Conservation (phyloP, 78 protist genomes). For the Planoprotostelium fungivorum region DNA sequence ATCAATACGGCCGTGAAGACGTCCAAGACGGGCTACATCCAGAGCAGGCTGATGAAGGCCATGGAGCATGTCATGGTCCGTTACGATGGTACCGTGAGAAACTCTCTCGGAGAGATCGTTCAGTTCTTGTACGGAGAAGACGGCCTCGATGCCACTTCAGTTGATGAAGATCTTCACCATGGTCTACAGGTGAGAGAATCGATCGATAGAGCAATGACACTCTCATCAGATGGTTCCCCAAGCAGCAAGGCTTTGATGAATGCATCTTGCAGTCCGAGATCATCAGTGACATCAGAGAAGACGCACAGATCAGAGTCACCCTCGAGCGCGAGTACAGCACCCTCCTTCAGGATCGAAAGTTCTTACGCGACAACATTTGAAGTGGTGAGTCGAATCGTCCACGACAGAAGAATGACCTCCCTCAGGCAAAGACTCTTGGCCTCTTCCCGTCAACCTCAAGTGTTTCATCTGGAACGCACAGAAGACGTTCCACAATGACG, state of each 20-base stretch:
- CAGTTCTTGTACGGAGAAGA: conserved; percentile 98
- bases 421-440: too few relatives aligned
- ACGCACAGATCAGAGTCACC: conserved; percentile 25
- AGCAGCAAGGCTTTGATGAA: conserved; percentile 45
- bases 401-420: too few relatives aligned
- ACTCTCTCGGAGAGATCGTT: conserved; percentile 83
- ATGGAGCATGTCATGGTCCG: conserved; percentile 46
- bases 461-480: conserved; percentile 87
- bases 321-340: conserved; percentile 53
- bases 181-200: too few relatives aligned
- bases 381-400: conserved; percentile 48
- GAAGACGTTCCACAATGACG: too few relatives aligned
- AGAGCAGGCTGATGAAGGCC: conserved; percentile 86
- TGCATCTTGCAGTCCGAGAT: conserved; percentile 62
- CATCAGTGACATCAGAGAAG: conserved; percentile 42
- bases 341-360: conserved; percentile 45
- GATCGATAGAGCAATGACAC: conserved; percentile 21
- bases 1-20: conserved; percentile 99
- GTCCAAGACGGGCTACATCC: conserved; percentile 98
- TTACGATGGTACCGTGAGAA: conserved; percentile 91
- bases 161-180: conserved; percentile 60
- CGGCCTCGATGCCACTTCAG: conserved; percentile 79
- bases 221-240: conserved; percentile 51
- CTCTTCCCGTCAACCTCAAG: conserved; percentile 82
- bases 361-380: conserved; percentile 32